Conservation (phyloP, 371 early-diverging fungal species). For the Mucor mucedo region DNA sequence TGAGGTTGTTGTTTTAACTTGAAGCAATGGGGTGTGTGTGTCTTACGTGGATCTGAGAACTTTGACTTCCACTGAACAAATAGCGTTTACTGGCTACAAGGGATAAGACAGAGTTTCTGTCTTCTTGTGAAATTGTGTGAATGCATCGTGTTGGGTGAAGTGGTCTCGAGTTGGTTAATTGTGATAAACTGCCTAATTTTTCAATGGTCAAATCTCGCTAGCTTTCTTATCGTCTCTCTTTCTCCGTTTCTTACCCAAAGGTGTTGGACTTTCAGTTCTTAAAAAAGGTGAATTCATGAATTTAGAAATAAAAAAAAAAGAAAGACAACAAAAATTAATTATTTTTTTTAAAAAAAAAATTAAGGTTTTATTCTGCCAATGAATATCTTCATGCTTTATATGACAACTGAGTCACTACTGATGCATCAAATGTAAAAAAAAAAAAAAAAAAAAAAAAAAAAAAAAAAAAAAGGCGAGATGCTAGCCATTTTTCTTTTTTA, state of each 20-base stretch:
- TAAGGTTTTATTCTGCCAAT: no score
- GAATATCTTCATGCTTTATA: no score
- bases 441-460: no score
- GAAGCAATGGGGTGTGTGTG: background rate
- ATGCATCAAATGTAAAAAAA: no score
- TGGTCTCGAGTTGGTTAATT: slow-evolving; percentile 19
- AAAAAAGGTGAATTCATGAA: slow-evolving; percentile 26
- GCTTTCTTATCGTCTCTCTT: background rate
- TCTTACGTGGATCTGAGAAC: slow-evolving; percentile 63
- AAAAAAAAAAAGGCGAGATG: no score
- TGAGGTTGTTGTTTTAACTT: background rate
- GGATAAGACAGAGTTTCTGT: slow-evolving; percentile 70
- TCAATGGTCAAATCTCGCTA: background rate
- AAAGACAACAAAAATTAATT: background rate
- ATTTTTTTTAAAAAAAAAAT: no score
- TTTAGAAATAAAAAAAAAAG: background rate
- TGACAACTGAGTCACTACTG: no score
- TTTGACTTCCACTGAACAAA: slow-evolving; percentile 79
- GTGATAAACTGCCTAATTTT: slow-evolving; percentile 27
- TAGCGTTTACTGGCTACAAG: slow-evolving; percentile 65
- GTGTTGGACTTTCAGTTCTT: slow-evolving; percentile 26
- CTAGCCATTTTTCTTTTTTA: no score
- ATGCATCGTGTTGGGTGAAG: slow-evolving; percentile 46
- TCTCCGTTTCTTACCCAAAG: slow-evolving; percentile 16
- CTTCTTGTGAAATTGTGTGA: slow-evolving; percentile 69